phyloP scores from a whole-genome alignment of 1,284 basidiomycete species.

The Tilletia horrida region DNA sequence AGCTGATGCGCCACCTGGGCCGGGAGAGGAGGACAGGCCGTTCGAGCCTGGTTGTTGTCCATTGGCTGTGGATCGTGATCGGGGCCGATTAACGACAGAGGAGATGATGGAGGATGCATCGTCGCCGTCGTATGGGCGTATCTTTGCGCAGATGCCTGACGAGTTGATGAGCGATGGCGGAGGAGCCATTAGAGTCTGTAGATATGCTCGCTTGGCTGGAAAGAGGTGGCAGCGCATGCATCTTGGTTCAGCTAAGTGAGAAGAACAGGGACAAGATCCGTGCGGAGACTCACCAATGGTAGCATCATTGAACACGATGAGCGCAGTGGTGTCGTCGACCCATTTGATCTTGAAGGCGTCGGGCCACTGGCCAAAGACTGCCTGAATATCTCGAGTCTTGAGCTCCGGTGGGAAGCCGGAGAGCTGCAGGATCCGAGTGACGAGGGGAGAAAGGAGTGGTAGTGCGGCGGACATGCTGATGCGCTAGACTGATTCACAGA shows the following conservation, averaged over 20 bases:
- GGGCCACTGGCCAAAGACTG: slow-evolving; percentile 86
- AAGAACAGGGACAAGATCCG: too few relatives aligned
- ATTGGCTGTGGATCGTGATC: slow-evolving; percentile 45
- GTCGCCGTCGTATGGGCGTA: slow-evolving; percentile 87
- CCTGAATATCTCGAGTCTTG: slow-evolving; percentile 93
- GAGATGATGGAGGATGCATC: slow-evolving; percentile 87
- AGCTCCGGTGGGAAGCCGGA: slow-evolving; percentile 88
- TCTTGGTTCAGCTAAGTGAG: background rate
- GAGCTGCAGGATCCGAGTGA: slow-evolving; percentile 88
- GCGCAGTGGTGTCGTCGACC: slow-evolving; percentile 90
- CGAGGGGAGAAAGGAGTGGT: slow-evolving; percentile 69
- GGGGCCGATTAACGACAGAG: slow-evolving; percentile 67
- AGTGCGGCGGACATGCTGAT: slow-evolving; percentile 22
- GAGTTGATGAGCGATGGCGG: slow-evolving; percentile 60
- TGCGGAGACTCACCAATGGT: slow-evolving; percentile 54
- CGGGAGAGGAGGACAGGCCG: slow-evolving; percentile 14
- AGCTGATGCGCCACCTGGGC: slow-evolving; percentile 16
- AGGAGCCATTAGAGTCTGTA: slow-evolving; percentile 70
- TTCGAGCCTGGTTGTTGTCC: slow-evolving; percentile 18
- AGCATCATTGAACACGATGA: slow-evolving; percentile 80
- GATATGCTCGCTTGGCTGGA: slow-evolving; percentile 83
- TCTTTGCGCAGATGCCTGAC: slow-evolving; percentile 59
- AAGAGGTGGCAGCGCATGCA: slow-evolving; percentile 24
- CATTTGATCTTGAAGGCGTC: slow-evolving; percentile 94
- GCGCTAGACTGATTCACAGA: too few relatives aligned